Conservation (phyloP, 2,329 filamentous ascomycete genomes). For the Aspergillus neotritici region DNA sequence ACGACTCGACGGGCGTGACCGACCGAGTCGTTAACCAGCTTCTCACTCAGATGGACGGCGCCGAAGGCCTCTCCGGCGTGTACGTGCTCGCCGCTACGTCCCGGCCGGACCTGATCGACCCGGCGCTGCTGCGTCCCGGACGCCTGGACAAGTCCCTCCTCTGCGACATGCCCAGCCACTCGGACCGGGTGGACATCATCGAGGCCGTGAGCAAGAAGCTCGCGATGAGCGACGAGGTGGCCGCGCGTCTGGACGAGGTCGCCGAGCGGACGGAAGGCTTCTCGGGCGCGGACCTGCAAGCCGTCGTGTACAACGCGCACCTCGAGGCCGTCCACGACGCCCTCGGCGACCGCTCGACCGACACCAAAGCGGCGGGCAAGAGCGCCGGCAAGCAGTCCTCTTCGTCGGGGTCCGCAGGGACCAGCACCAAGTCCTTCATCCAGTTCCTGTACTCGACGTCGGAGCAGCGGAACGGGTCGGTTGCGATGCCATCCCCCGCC, state of each 20-base stretch:
- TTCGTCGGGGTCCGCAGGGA: constrained; percentile 18
- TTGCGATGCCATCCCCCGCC: constrained; percentile 67
- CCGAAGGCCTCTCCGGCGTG: constrained; percentile 87
- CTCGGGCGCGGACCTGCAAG: constrained; percentile 90
- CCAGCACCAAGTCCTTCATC: constrained; percentile 52
- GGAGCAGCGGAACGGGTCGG: constrained; percentile 50
- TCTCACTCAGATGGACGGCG: constrained; percentile 97
- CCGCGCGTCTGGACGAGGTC: constrained; percentile 62
- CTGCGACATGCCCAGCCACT: constrained; percentile 75
- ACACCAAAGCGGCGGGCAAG: constrained; percentile 38
- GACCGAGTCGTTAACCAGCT: constrained; percentile 98
- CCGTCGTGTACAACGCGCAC: constrained; percentile 91
- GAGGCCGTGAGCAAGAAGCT: constrained; percentile 77
- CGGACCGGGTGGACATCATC: constrained; percentile 85
- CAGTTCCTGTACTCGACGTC: constrained; percentile 73
- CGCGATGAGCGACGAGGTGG: constrained; percentile 62
- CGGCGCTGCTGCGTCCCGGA: constrained; percentile 82
- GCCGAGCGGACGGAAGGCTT: constrained; percentile 79
- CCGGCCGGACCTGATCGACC: constrained; percentile 90
- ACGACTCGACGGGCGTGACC: constrained; percentile 97
- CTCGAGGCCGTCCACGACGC: constrained; percentile 95
- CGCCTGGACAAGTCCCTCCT: constrained; percentile 88
- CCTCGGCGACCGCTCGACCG: constrained; percentile 53
- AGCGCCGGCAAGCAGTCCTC: constrained; percentile 23
- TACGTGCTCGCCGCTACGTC: constrained; percentile 95